Evolutionary conservation across 257 asterid species (phyloP).

Genomic region (Fraxinus anomala): DNA sequence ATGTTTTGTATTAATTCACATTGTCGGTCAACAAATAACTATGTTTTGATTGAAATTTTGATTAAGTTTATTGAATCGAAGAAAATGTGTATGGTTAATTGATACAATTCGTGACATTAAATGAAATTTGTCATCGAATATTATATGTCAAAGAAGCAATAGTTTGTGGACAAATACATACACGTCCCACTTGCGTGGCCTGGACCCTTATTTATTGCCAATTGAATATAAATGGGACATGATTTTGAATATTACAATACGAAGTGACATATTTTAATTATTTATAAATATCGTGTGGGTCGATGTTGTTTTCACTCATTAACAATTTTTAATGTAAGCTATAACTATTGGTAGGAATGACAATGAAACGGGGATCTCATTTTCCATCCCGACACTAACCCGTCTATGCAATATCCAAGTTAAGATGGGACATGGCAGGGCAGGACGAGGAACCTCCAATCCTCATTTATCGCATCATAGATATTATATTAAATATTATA

Average conservation of each 20-base stretch:
- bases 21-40: neutral
- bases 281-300: no score
- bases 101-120: neutral
- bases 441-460: no score
- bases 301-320: no score
- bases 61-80: neutral
- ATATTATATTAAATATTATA: no score
- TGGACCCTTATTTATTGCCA: neutral
- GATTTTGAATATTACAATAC: neutral
- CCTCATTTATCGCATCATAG: no score
- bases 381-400: no score
- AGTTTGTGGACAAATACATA: neutral
- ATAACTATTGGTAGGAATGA: no score
- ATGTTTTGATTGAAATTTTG: neutral
- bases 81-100: neutral
- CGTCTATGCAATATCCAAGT: no score
- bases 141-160: neutral
- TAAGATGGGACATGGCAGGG: no score
- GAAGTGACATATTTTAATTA: neutral
- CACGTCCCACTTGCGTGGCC: neutral
- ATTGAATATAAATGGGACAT: neutral
- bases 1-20: neutral
- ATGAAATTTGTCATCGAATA: neutral
- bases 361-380: no score
- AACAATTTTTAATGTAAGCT: no score